Percentiles rank a stretch among this genome's conserved stretches.
Conservation (phyloP, 257 asterid species). For the Gardenia jasminoides region DNA sequence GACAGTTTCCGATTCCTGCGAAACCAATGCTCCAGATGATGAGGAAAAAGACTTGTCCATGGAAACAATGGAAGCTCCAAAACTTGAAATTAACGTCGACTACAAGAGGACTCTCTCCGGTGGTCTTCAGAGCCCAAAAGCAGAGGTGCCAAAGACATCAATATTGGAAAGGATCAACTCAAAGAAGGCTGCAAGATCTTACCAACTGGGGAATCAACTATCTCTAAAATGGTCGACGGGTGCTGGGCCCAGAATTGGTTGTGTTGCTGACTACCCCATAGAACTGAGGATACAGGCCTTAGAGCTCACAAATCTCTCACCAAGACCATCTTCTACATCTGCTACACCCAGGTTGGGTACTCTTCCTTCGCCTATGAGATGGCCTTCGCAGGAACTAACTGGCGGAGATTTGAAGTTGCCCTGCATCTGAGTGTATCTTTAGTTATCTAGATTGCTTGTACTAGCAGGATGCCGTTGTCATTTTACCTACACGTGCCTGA, state of each 20-base stretch:
- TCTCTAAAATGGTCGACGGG: conserved; percentile 78
- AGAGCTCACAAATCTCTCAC: conserved; percentile 81
- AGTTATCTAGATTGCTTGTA: background rate
- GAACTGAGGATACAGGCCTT: conserved; percentile 82
- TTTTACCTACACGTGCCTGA: background rate
- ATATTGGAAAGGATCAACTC: conserved; percentile 77
- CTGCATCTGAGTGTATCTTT: background rate
- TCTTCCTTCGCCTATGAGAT: conserved; percentile 38
- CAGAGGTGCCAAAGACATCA: conserved; percentile 62
- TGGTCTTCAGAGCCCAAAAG: conserved; percentile 78
- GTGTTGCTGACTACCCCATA: conserved; percentile 80
- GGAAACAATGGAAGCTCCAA: conserved; percentile 31
- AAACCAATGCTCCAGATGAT: conserved; percentile 30
- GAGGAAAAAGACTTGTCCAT: conserved; percentile 23
- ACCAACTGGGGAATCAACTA: conserved; percentile 77
- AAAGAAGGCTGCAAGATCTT: conserved; percentile 67
- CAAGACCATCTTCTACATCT: conserved; percentile 33
- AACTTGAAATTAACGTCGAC: conserved; percentile 25
- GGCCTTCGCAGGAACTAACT: conserved; percentile 19
- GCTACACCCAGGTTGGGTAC: conserved; percentile 35
- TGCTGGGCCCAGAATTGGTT: conserved; percentile 92
- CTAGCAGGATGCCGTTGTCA: background rate
- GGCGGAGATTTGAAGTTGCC: conserved; percentile 16
- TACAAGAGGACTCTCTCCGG: conserved; percentile 86
- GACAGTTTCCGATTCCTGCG: conserved; percentile 30